Base-by-base conservation (phyloP, 176 grass and related monocot genomes). In the Chloris gayana region DNA sequence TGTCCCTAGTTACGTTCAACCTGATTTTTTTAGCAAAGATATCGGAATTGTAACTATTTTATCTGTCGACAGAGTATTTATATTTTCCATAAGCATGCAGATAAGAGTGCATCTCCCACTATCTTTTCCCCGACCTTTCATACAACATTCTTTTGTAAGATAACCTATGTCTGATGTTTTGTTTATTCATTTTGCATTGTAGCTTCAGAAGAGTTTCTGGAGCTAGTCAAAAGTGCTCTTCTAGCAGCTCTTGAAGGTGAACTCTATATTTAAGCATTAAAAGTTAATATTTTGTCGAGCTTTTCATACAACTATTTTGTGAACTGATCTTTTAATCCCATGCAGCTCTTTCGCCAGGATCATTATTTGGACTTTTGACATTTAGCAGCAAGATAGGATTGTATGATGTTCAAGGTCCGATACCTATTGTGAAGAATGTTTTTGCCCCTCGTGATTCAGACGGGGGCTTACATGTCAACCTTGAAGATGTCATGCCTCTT, bases 131-230 rank as follows among this genome's bases (percentile, higher is more conserved):
- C 62, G 17, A 42, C 21, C 7, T 72, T 73, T 54, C 15, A 5
- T 74, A 59, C 78, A 19, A 5, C 24, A 3, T 17, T 67, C 73
- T 82, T 83, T 25, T 80, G 66, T 77, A 15, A 77, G 46, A 15
- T 72, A 37, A 57, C 67, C 54, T 86, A 38, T 63, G 69, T 78
- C 69, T 82, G 73, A 82, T 73, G 25, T 9, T 75, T 38, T 87
- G 6, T 80, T 80, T 82, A 9, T 79, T 62, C 61, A 32, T 53
- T 50, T 47, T 60, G 35, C 73, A 54, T 78, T 91, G 56, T 85
- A 98, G 96, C 90, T 98, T 98, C 92, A 30, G 92, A 98, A 83
- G 96, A 98, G 66, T 98, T 98, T 71, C 69, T 98, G 80, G 96
- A 98, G 82, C 86, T 95, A 81, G 80, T 98, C 76, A 98, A 95